phyloP scores from a whole-genome alignment of 2,329 filamentous ascomycete genomes.

The Waltergamsia citrina region DNA sequence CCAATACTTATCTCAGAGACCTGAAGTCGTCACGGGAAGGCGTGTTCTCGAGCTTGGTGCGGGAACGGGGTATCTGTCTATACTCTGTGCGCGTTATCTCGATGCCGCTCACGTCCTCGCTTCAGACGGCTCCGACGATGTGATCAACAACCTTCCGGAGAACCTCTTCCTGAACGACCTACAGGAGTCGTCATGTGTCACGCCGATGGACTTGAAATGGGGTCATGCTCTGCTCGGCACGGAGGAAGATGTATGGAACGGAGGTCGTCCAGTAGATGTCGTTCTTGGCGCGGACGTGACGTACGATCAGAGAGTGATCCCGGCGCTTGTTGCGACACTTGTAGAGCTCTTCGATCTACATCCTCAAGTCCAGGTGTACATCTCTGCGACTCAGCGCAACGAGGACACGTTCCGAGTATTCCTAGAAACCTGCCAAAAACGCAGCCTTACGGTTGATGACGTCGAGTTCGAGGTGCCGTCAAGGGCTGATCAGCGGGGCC shows the following conservation, averaged over 20 bases:
- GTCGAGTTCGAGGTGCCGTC: slow-evolving; percentile 30
- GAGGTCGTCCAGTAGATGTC: slow-evolving; percentile 42
- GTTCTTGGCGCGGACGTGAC: slow-evolving; percentile 72
- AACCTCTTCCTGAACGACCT: slow-evolving; percentile 62
- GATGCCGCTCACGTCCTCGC: slow-evolving; percentile 49
- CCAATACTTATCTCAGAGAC: slow-evolving; percentile 50
- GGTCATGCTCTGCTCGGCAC: slow-evolving; percentile 48
- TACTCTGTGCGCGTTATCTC: slow-evolving; percentile 63
- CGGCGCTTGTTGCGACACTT: slow-evolving; percentile 55
- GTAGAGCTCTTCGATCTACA: slow-evolving; percentile 50
- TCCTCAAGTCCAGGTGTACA: slow-evolving; percentile 47
- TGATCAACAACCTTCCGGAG: slow-evolving; percentile 56
- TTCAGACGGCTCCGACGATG: slow-evolving; percentile 66
- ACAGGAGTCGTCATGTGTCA: slow-evolving; percentile 33
- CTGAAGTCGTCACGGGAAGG: slow-evolving; percentile 37
- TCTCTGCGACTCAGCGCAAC: slow-evolving; percentile 65
- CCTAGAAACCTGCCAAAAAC: slow-evolving; percentile 43
- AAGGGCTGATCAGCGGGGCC: slow-evolving; percentile 40
- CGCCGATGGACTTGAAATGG: slow-evolving; percentile 52
- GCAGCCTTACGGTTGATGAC: slow-evolving; percentile 29
- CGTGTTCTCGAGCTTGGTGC: slow-evolving; percentile 64
- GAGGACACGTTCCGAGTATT: slow-evolving; percentile 59
- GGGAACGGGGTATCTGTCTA: slow-evolving; percentile 67
- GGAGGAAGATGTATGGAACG: slow-evolving; percentile 44
- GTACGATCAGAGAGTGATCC: slow-evolving; percentile 58